Conservation (phyloP, 1,284 basidiomycete genomes). For the Ceratobasidium theobromae region DNA sequence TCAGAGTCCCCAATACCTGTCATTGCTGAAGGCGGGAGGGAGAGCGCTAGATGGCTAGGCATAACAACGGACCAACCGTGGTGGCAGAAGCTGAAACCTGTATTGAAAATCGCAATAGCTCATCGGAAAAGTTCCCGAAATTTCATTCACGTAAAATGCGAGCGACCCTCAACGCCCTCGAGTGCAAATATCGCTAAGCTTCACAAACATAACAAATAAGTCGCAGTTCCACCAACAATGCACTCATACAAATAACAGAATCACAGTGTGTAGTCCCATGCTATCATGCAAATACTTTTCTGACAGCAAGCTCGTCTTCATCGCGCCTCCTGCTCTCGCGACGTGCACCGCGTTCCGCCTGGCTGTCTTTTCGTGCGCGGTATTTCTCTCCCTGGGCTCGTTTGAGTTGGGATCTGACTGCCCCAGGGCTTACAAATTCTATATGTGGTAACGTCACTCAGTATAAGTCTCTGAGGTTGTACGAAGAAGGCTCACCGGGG, state of each 20-base stretch:
- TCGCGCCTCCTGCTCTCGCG: conserved; percentile 64
- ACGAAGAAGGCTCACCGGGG: conserved; percentile 62
- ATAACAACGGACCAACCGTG: conserved; percentile 1
- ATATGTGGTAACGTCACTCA: neutral
- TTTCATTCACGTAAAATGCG: neutral
- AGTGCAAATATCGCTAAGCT: too few species aligned
- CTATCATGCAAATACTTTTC: conserved; percentile 82
- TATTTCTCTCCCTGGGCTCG: conserved; percentile 80
- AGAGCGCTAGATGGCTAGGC: conserved; percentile 18
- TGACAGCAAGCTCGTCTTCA: conserved; percentile 81
- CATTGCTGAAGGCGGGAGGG: neutral
- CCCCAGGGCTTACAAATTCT: conserved; percentile 91
- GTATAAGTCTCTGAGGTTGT: conserved; percentile 22
- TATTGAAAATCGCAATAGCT: neutral
- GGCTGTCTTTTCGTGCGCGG: conserved; percentile 74
- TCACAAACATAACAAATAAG: too few species aligned
- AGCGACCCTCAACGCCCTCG: too few species aligned
- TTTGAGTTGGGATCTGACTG: conserved; percentile 71
- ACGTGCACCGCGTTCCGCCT: conserved; percentile 66
- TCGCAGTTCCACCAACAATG: too few species aligned
- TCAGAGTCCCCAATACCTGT: conserved; percentile 46
- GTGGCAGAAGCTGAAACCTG: neutral
- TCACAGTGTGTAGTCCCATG: too few species aligned
- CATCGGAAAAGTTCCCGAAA: neutral
- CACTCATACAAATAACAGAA: too few species aligned